Conservation (phyloP, 2,329 filamentous ascomycete species). For the Microdochium paspali region DNA sequence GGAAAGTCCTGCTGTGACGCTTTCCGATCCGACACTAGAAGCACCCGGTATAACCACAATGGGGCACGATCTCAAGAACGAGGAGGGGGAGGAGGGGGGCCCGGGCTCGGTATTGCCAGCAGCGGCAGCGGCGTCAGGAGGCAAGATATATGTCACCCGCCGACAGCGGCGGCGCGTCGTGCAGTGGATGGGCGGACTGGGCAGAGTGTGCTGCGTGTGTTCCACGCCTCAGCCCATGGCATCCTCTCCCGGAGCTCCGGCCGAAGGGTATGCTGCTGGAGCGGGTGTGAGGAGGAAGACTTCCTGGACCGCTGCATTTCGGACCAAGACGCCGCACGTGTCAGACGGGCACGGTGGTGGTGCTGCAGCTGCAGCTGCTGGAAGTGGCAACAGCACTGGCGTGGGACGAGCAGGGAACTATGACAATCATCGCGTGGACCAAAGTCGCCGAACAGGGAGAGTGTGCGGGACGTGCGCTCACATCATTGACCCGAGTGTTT, state of each 20-base stretch:
- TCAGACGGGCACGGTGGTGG: too few relatives aligned
- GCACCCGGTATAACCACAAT: too few relatives aligned
- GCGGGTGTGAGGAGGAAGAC: too few relatives aligned
- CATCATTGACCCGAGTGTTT: neutral
- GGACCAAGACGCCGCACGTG: too few relatives aligned
- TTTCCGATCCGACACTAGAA: too few relatives aligned
- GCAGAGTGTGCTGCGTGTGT: neutral
- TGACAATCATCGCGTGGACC: neutral
- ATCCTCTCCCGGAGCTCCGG: neutral
- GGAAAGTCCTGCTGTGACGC: too few relatives aligned
- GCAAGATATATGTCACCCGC: neutral
- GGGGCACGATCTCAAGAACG: too few relatives aligned
- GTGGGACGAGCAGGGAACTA: neutral
- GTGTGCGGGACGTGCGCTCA: neutral
- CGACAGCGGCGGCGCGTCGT: neutral
- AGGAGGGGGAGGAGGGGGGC: too few relatives aligned
- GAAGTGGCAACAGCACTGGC: too few relatives aligned
- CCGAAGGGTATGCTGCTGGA: neutral
- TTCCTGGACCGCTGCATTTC: too few relatives aligned
- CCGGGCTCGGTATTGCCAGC: neutral
- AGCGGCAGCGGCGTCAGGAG: neutral
- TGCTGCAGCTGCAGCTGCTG: too few relatives aligned
- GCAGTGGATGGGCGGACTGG: neutral
- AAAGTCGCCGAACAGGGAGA: neutral
- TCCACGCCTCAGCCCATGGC: neutral